Base-by-base conservation (phyloP, 176 grass and related monocot species). In the Oryza officinalis region DNA sequence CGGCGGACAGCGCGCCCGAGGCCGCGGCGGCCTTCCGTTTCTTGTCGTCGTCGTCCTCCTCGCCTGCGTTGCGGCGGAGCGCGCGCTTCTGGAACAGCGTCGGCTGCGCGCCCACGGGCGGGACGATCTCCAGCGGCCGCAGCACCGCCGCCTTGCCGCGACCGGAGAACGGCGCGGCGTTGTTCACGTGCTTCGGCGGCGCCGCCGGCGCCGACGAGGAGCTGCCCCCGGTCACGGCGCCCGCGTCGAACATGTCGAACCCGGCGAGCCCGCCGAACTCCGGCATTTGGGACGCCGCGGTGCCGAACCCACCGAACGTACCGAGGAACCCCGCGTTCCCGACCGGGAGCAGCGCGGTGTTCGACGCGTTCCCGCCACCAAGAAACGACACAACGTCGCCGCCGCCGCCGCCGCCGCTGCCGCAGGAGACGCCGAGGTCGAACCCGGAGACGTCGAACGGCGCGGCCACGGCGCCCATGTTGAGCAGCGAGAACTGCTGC, bases 41-140 rank as follows among this genome's bases (percentile, higher is more conserved):
- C 89, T 76, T 91, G 59, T 96, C 89, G 75, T 80, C 89, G 71
- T 80, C 64, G 17, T 96, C 89, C 40, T 91, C 89, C 66, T 90
- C 93, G 40, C 87, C 76, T 17, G 89, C 87, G 84, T 90, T 96
- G 78, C 94, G 97, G 52, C 91, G 96, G 82, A 41, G 93, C n/a
- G 37, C 97, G 65, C 97, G 91, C 75, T 99, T 99, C 87, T 99
- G 93, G 89, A 99, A 99, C 69, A 99, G 78, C 65, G 97, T 99
- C 11, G 97, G 97, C 77, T 96, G 97, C 74, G 91, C 47, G n/a
- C 97, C 97, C 11, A 90, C 88, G 0, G 93, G 63, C 66, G 97
- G 91, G 71, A 99, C 86, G 75, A 90, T 86, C 74, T 99, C 96
- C 59, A 96, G 87, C 59, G 96, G 96, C 70, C 91, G 92, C 46